phyloP scores from a whole-genome alignment of 805 yeast species.

The Metschnikowia kofuensis region DNA sequence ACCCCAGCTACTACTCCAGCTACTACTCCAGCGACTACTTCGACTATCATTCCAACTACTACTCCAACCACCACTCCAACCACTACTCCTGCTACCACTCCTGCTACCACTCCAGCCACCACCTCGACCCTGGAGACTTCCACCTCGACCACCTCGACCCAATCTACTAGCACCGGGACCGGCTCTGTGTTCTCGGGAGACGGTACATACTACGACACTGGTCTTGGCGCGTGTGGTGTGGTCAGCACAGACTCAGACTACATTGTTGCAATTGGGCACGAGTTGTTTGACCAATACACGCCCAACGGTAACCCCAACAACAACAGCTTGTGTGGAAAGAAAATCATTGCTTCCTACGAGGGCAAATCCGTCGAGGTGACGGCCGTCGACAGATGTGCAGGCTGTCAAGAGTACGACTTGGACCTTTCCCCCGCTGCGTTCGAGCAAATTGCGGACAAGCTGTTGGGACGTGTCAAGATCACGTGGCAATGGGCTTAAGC shows the following conservation, averaged over 20 bases:
- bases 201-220: slow-evolving; percentile 49
- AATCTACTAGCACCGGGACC: slow-evolving; percentile 13
- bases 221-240: slow-evolving; percentile 56
- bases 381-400: slow-evolving; percentile 57
- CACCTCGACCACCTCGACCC: slow-evolving; percentile 2
- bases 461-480: slow-evolving; percentile 52
- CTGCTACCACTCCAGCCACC: neutral
- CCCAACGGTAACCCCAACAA: slow-evolving; percentile 40
- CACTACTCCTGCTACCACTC: too few relatives aligned
- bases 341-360: slow-evolving; percentile 44
- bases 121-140: neutral
- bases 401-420: slow-evolving; percentile 47
- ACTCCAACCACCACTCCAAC: too few relatives aligned
- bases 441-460: slow-evolving; percentile 45
- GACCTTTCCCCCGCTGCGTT: slow-evolving; percentile 66
- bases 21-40: too few relatives aligned
- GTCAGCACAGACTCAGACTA: slow-evolving; percentile 43
- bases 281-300: slow-evolving; percentile 35
- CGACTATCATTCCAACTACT: too few relatives aligned
- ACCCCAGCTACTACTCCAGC: too few relatives aligned
- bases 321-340: slow-evolving; percentile 52
- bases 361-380: slow-evolving; percentile 56
- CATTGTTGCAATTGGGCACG: slow-evolving; percentile 51
- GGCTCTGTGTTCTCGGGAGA: slow-evolving; percentile 32
- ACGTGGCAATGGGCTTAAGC: slow-evolving; percentile 43